Base-by-base conservation (phyloP, 495 filamentous ascomycete genomes). In the Penicillium canescens region DNA sequence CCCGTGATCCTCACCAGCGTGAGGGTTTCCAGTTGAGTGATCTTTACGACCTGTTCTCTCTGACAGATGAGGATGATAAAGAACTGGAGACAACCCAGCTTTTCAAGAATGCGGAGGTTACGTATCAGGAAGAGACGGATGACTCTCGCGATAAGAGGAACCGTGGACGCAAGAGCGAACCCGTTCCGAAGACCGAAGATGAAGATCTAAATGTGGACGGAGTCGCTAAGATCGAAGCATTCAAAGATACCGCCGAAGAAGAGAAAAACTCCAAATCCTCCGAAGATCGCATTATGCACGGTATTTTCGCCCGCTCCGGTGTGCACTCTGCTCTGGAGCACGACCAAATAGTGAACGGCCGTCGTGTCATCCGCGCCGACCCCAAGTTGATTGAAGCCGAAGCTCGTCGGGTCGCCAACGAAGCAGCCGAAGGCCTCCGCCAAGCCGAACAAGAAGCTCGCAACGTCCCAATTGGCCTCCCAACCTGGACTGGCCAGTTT, bases 401-500 rank as follows among this genome's bases (percentile, higher is more conserved):
- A 72, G 94, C 92, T 9, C 82, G 82, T 56, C 79, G 81, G 11
- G 82, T 92, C 11, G 92, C 92, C n/a, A 82, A 85, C 2, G 76
- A 88, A 65, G 92, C 92, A 0, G 88, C 88, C 0, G 77, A 78
- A 35, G 82, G 86, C 55, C 84, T 98, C 3, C 83, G 84, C 26
- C 82, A 82, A 41, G 87, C 91, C 21, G 84, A 82, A 34, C 84
- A 91, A 68, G 77, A 81, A 9, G 91, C 91, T 2, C 79, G 82
- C 18, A 79, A 74, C 3, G 76, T 91, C 1, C 87, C 88, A 0
- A 84, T 93, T 42, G 94, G 93, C 35, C 88, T 88, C 0, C 88
- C 93, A 12, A 98, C 94, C 2, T 98, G 94, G 94, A 98, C 94
- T 0, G 94, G 94, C 9, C 78, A 84, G 50, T 81, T 86, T 39